A percentile compares a stretch with the other conserved stretches of the same genome.
phyloP scores from a whole-genome alignment of 2,329 filamentous ascomycete species.

The Rhynchosporium agropyri region DNA sequence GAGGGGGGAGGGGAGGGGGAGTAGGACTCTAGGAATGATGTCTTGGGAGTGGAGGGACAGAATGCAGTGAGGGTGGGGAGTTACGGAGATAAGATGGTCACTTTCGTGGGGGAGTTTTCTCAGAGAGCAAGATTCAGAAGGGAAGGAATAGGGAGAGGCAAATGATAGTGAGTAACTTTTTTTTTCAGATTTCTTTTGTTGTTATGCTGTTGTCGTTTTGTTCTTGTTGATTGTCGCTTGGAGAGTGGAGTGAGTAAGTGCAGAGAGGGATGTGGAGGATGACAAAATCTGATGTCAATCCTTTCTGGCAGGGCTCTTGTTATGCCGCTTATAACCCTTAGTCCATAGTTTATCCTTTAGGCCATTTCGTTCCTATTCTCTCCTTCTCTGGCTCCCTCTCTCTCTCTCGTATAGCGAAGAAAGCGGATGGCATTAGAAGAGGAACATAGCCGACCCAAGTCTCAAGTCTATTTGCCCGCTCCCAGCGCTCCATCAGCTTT shows the following conservation, averaged over 20 bases:
- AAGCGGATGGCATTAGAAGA: not conserved
- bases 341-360: too few species aligned
- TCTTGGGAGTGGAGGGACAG: constrained; percentile 56
- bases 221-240: not conserved
- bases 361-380: not conserved
- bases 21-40: constrained; percentile 63
- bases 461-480: not conserved
- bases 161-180: not conserved
- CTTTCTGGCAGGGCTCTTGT: too few species aligned
- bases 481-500: not conserved
- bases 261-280: not conserved
- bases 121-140: not conserved
- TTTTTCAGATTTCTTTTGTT: not conserved
- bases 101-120: constrained; percentile 63
- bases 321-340: too few species aligned
- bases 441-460: not conserved
- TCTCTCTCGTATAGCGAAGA: too few species aligned
- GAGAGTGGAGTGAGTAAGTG: not conserved
- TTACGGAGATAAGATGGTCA: constrained; percentile 79
- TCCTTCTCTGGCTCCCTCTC: not conserved
- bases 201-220: not conserved
- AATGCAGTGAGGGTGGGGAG: constrained; percentile 70
- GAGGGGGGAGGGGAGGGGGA: constrained; percentile 55
- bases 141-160: not conserved
- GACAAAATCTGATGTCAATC: too few species aligned